Conservation (phyloP, 2,329 filamentous ascomycete genomes). For the Clonostachys chloroleuca region DNA sequence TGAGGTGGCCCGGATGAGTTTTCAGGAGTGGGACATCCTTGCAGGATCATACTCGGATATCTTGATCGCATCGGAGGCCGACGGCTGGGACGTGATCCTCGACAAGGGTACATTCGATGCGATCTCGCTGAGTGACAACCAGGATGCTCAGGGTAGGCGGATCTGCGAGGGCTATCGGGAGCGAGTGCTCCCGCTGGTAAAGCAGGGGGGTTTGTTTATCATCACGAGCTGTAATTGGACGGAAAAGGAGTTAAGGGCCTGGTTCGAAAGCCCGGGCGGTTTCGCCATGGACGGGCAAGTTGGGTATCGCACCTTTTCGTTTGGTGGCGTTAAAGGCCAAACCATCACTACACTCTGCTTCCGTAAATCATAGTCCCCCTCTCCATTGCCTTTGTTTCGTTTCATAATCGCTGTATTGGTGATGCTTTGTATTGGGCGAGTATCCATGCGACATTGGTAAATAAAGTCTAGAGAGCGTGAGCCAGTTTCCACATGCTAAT, state of each 20-base stretch:
- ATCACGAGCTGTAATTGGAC: conserved; percentile 99
- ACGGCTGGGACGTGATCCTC: conserved; percentile 84
- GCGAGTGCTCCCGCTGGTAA: conserved; percentile 65
- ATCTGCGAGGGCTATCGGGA: conserved; percentile 72
- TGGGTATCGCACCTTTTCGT: conserved; percentile 81
- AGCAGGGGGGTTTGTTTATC: conserved; percentile 67
- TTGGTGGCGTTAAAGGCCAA: conserved; percentile 84
- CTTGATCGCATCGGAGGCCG: conserved; percentile 15
- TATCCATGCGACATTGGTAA: no score
- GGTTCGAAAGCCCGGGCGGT: conserved; percentile 58
- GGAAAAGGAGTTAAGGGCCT: conserved; percentile 73
- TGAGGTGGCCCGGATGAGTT: conserved; percentile 25
- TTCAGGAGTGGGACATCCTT: conserved; percentile 62
- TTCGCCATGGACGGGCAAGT: conserved; percentile 65
- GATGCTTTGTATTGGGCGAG: no score
- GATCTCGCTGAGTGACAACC: conserved; percentile 67
- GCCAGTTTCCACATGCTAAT: no score
- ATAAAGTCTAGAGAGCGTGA: no score
- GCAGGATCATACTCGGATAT: conserved; percentile 28
- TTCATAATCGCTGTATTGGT: no score
- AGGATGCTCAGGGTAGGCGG: conserved; percentile 46
- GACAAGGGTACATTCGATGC: conserved; percentile 99
- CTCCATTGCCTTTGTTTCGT: no score
- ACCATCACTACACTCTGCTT: conserved; percentile 88
- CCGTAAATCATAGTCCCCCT: conserved; percentile 28